A percentile compares a stretch with the other conserved stretches of the same genome.
phyloP scores from a whole-genome alignment of 768 basidiomycete genomes.

The Kwoniella mangroviensis region DNA sequence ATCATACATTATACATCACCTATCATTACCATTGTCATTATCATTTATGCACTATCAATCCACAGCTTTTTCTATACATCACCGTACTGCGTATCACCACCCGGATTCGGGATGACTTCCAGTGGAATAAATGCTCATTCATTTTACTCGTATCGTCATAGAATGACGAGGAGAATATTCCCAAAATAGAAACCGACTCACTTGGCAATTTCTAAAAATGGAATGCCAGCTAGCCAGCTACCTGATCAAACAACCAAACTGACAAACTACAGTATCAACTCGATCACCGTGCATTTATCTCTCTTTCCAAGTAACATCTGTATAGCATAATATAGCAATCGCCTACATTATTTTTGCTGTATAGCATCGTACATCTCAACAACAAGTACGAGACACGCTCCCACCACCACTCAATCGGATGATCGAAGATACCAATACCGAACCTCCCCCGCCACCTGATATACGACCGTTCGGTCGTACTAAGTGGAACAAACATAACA shows the following conservation, averaged over 20 bases:
- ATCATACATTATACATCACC: no score
- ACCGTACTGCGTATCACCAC: no score
- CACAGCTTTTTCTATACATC: no score
- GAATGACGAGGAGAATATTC: no score
- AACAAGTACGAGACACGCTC: no score
- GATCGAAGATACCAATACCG: constrained; percentile 34
- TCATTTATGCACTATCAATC: not conserved
- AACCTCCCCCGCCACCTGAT: constrained; percentile 40
- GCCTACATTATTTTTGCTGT: no score
- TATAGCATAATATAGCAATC: no score
- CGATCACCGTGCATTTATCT: not conserved
- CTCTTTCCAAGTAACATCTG: not conserved
- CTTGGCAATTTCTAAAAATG: not conserved
- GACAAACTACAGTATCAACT: not conserved
- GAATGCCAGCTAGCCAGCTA: not conserved
- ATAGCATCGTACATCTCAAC: not conserved
- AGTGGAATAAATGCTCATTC: no score
- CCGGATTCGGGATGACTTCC: no score
- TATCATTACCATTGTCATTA: not conserved
- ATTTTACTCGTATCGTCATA: no score
- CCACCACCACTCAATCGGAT: constrained; percentile 16
- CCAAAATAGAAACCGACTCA: constrained; percentile 5
- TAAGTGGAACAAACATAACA: not conserved
- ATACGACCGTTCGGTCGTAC: constrained; percentile 45
- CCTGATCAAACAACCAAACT: constrained; percentile 1